These are phyloP conservation scores for Ogataea methanolica DNA, from an alignment of 805 yeast species.

Conservation along the genomic window DNA sequence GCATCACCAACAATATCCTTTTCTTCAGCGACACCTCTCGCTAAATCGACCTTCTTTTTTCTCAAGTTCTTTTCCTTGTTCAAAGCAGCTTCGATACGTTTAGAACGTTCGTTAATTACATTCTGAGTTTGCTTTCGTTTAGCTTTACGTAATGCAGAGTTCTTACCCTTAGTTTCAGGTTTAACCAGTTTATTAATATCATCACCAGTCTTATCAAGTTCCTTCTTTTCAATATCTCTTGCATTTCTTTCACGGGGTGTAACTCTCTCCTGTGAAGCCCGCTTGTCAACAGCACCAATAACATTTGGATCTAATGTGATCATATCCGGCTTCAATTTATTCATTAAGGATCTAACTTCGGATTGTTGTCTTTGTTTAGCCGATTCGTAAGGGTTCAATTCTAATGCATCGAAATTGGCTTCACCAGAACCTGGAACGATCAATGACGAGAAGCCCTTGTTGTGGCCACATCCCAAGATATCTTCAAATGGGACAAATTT, in stretches of 20 bases:
- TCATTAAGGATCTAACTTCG: conserved; percentile 80
- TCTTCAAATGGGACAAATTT: conserved; percentile 94
- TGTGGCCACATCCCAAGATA: conserved; percentile 86
- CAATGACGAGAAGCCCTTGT: conserved; percentile 71
- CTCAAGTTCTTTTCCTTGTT: conserved; percentile 70
- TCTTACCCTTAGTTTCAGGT: conserved; percentile 72
- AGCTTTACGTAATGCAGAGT: conserved; percentile 76
- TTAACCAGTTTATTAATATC: conserved; percentile 52
- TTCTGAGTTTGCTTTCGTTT: conserved; percentile 80
- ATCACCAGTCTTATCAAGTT: conserved; percentile 34
- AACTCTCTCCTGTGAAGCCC: conserved; percentile 59
- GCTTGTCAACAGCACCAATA: conserved; percentile 78
- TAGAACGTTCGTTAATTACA: conserved; percentile 79
- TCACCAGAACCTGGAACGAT: conserved; percentile 97
- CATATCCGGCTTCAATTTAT: conserved; percentile 89
- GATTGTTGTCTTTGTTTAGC: conserved; percentile 89
- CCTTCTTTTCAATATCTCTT: conserved; percentile 27
- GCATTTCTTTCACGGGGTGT: conserved; percentile 55
- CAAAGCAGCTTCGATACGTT: conserved; percentile 71
- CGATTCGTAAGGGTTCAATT: conserved; percentile 87
- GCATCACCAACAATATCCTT: conserved; percentile 50
- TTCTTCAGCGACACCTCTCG: conserved; percentile 45
- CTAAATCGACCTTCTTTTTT: conserved; percentile 41
- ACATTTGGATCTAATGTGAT: conserved; percentile 84
- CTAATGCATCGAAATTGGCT: conserved; percentile 93